A percentile compares a stretch with the other conserved stretches of the same genome.
Conservation (phyloP, 345 rosid genomes). For the Sonneratia caseolaris region DNA sequence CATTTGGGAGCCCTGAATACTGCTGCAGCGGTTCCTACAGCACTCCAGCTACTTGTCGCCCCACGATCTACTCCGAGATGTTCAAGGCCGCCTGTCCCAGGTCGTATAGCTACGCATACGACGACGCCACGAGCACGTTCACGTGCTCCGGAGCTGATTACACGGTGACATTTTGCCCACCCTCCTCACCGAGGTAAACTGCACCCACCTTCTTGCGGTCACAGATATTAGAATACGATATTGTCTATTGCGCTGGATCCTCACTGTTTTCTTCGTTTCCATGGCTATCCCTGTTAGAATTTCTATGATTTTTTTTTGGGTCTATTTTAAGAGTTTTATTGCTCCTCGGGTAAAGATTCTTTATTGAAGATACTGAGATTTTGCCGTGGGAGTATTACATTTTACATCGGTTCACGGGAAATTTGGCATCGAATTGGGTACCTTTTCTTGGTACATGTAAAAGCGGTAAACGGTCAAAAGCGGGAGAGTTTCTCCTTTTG, state of each 20-base stretch:
- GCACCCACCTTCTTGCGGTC: no score
- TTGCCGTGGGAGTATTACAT: background rate
- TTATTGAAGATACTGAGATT: background rate
- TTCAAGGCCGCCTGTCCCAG: constrained; percentile 92
- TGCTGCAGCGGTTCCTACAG: constrained; percentile 95
- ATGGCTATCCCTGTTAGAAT: background rate
- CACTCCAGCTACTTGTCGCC: constrained; percentile 71
- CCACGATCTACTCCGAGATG: constrained; percentile 85
- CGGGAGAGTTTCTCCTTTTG: background rate
- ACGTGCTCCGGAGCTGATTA: constrained; percentile 88
- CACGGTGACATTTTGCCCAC: constrained; percentile 92
- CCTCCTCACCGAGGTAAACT: constrained; percentile 69
- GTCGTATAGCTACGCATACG: constrained; percentile 91
- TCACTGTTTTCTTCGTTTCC: background rate
- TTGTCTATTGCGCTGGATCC: background rate
- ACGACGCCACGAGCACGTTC: constrained; percentile 84
- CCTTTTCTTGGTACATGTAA: background rate
- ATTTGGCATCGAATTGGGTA: background rate
- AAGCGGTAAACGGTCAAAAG: background rate
- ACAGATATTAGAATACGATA: background rate
- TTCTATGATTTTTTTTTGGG: background rate
- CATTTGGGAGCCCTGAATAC: constrained; percentile 85
- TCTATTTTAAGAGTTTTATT: background rate
- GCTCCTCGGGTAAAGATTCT: background rate
- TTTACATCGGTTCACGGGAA: background rate